Conservation (phyloP, 768 basidiomycete genomes). For the Auricularia auricula-judae region DNA sequence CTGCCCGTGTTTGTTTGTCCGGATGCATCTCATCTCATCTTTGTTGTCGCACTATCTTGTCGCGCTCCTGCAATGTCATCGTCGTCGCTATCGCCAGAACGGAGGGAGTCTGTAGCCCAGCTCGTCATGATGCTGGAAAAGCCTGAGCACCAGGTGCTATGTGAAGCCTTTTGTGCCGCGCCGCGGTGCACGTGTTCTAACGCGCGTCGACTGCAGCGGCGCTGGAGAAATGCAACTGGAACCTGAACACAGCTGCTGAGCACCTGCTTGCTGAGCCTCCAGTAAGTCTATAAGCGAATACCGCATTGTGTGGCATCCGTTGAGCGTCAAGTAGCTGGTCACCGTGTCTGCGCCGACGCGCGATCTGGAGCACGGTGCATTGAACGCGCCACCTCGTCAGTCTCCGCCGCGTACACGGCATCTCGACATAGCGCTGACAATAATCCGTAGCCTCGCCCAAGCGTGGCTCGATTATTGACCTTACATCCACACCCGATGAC, state of each 20-base stretch:
- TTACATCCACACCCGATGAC: background rate
- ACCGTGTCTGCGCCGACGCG: background rate
- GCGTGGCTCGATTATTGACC: background rate
- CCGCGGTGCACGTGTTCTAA: background rate
- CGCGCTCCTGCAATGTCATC: background rate
- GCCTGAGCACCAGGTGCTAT: background rate
- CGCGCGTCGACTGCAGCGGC: background rate
- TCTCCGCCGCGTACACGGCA: background rate
- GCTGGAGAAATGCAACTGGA: background rate
- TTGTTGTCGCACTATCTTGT: background rate
- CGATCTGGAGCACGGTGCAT: background rate
- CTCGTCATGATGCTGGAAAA: background rate
- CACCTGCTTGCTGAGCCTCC: background rate
- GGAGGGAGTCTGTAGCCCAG: background rate
- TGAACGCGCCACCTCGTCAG: background rate
- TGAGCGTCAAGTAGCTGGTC: background rate
- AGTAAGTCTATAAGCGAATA: background rate
- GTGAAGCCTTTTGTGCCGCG: background rate
- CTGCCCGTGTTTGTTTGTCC: background rate
- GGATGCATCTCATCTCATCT: background rate
- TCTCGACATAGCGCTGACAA: background rate
- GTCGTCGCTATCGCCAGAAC: background rate
- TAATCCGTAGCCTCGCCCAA: background rate
- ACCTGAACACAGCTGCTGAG: background rate
- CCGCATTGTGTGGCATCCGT: background rate